These are phyloP conservation scores for Penicillium sp. DNA, from an alignment of 2,329 filamentous ascomycete genomes.

Conservation along the genomic window DNA sequence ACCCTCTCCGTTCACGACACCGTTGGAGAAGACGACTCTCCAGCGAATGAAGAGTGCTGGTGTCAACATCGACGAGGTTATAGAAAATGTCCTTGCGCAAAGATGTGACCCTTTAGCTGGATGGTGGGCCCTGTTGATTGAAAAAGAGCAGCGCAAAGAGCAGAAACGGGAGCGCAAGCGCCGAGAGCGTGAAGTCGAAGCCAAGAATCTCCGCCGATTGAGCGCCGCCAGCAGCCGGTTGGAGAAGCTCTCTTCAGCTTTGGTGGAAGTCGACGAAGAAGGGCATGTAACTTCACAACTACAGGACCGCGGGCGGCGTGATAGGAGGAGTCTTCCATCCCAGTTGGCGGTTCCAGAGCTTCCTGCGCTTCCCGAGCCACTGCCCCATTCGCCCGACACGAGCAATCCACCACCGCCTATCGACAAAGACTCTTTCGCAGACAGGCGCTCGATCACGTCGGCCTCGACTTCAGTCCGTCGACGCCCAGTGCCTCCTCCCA, in stretches of 20 bases:
- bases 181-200: slow-evolving; percentile 80
- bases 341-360: slow-evolving; percentile 72
- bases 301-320: slow-evolving; percentile 72
- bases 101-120: slow-evolving; percentile 87
- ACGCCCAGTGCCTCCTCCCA: slow-evolving; percentile 79
- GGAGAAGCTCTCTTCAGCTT: slow-evolving; percentile 74
- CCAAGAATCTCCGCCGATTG: slow-evolving; percentile 74
- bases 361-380: slow-evolving; percentile 70
- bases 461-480: slow-evolving; percentile 58
- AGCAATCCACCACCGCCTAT: slow-evolving; percentile 63
- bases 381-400: slow-evolving; percentile 36
- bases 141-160: slow-evolving; percentile 92
- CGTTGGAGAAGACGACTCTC: slow-evolving; percentile 85
- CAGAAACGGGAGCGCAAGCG: slow-evolving; percentile 77
- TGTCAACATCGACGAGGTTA: slow-evolving; percentile 89
- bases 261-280: slow-evolving; percentile 80
- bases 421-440: slow-evolving; percentile 66
- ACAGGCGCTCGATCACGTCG: slow-evolving; percentile 68
- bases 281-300: slow-evolving; percentile 53
- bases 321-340: slow-evolving; percentile 68
- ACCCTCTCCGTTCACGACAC: slow-evolving; percentile 78
- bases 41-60: slow-evolving; percentile 92
- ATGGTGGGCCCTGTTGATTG: slow-evolving; percentile 93
- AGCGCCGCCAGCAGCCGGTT: slow-evolving; percentile 88
- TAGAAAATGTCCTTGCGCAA: slow-evolving; percentile 89